Evolutionary conservation across 179 eudicot genomes (phyloP).

Genomic region (Carnegiea gigantea): DNA sequence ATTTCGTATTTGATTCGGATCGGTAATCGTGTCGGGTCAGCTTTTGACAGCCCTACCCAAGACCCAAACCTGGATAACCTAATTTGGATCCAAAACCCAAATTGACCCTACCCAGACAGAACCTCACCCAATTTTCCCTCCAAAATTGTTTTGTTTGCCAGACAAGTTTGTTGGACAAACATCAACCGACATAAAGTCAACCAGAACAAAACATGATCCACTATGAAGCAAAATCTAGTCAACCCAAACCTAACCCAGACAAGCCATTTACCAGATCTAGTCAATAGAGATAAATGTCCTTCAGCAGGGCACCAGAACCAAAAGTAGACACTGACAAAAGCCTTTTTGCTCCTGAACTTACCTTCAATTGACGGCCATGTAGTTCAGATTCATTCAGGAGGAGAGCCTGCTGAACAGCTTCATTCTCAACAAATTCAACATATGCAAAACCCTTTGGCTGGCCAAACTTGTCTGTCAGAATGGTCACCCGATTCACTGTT

Average conservation of each 20-base stretch:
- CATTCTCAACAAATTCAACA: slow-evolving; percentile 84
- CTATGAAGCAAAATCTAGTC: neutral
- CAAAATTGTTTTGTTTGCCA: neutral
- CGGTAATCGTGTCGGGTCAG: no score
- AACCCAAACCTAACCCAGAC: neutral
- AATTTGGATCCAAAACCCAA: neutral
- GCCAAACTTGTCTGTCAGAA: slow-evolving; percentile 91
- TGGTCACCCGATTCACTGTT: slow-evolving; percentile 93
- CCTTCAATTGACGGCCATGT: slow-evolving; percentile 96
- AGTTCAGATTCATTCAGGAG: slow-evolving; percentile 84
- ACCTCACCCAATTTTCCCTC: neutral
- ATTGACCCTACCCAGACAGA: no score
- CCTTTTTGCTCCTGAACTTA: slow-evolving; percentile 12
- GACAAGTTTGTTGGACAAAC: neutral
- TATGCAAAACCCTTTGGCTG: slow-evolving; percentile 99
- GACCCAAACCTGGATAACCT: neutral
- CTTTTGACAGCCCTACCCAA: no score
- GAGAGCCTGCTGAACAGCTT: slow-evolving; percentile 88
- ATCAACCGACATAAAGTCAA: no score
- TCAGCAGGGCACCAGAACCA: neutral
- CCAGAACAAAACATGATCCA: neutral
- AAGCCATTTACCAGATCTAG: neutral
- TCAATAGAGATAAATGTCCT: neutral
- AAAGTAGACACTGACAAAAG: neutral
- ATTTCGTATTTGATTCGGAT: no score